These are phyloP conservation scores for Quillaja saponaria DNA, from an alignment of 306 rosid genomes.

Conservation along the genomic window DNA sequence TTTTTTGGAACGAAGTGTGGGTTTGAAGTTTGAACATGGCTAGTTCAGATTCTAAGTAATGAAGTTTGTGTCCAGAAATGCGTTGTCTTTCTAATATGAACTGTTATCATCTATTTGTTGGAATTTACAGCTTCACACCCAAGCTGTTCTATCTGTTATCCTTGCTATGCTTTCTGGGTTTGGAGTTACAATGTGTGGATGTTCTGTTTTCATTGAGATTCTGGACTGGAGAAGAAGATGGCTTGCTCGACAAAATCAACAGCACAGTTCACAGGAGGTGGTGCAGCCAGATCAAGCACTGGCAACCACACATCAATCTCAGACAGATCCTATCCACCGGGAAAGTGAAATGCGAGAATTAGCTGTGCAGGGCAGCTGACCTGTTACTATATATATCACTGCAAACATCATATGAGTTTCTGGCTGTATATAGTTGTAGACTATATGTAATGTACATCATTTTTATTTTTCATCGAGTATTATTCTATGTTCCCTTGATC, in stretches of 20 bases:
- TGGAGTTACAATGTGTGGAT: slow-evolving; percentile 65
- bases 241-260: slow-evolving; percentile 40
- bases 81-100: background rate
- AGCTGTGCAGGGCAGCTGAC: slow-evolving; percentile 32
- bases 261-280: slow-evolving; percentile 21
- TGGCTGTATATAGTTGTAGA: slow-evolving; percentile 27
- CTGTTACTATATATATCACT: slow-evolving; percentile 1
- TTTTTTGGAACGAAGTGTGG: too few species aligned
- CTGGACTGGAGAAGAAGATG: slow-evolving; percentile 43
- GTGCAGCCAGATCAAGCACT: slow-evolving; percentile 33
- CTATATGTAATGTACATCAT: background rate
- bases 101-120: slow-evolving; percentile 19
- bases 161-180: slow-evolving; percentile 76
- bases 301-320: slow-evolving; percentile 33
- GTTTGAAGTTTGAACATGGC: slow-evolving; percentile 8
- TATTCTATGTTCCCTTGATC: too few species aligned
- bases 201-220: slow-evolving; percentile 46
- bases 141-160: slow-evolving; percentile 64
- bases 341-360: slow-evolving; percentile 33
- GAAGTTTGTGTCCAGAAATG: background rate
- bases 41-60: slow-evolving; percentile 3
- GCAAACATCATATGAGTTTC: slow-evolving; percentile 12
- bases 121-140: slow-evolving; percentile 56
- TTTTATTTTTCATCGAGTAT: background rate
- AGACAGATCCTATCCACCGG: slow-evolving; percentile 30